Percentiles rank a stretch among this genome's conserved stretches.
Conservation (phyloP, 2,329 filamentous ascomycete species). For the Alternaria novae-zelandiae region DNA sequence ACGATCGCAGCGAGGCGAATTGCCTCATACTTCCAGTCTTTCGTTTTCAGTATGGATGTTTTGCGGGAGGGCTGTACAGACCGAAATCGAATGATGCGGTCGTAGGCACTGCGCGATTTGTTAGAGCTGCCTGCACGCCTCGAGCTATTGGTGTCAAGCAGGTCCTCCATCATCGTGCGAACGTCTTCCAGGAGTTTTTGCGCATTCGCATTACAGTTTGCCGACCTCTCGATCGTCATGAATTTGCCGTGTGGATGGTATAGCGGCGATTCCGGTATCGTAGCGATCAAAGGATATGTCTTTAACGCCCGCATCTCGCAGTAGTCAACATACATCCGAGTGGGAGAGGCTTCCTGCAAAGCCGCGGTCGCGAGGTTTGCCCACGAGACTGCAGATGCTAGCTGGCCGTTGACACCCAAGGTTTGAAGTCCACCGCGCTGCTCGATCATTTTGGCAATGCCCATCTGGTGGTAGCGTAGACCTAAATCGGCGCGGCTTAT, state of each 20-base stretch:
- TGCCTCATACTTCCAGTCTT: constrained; percentile 45
- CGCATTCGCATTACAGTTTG: constrained; percentile 17
- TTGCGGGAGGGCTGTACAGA: constrained; percentile 16
- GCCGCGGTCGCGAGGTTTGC: constrained; percentile 41
- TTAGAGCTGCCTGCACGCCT: constrained; percentile 19
- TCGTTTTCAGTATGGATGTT: constrained; percentile 15
- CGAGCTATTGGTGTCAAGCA: constrained; percentile 28
- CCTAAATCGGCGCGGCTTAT: constrained; percentile 33
- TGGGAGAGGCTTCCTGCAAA: constrained; percentile 37
- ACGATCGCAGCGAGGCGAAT: constrained; percentile 42
- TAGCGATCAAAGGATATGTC: constrained; percentile 23
- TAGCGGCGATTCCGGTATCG: constrained; percentile 46
- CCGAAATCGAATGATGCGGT: constrained; percentile 29
- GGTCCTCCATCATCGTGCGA: constrained; percentile 39
- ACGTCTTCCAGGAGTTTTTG: constrained; percentile 37
- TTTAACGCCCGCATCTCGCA: constrained; percentile 19
- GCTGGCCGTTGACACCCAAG: constrained; percentile 38
- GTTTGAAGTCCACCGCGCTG: constrained; percentile 41
- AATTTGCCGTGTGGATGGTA: constrained; percentile 39
- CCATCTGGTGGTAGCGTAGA: constrained; percentile 35
- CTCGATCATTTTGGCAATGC: constrained; percentile 41
- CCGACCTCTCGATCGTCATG: constrained; percentile 34
- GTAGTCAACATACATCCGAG: constrained; percentile 36
- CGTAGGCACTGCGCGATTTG: constrained; percentile 25
- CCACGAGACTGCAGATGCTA: constrained; percentile 44